Base-by-base conservation (phyloP, 306 rosid genomes). In the Acacia acuminata region DNA sequence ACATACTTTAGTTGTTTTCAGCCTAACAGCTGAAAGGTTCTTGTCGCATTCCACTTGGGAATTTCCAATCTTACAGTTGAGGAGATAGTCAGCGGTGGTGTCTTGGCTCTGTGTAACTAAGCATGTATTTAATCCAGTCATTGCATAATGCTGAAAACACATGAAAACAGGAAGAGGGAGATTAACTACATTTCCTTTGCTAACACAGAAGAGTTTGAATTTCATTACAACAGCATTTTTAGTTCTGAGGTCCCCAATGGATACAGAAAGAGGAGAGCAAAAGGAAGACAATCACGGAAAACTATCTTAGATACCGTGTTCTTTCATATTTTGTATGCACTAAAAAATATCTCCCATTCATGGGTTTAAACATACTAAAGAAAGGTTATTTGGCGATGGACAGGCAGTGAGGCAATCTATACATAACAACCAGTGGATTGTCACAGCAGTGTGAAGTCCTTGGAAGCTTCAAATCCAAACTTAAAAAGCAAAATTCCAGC, bases 21-120 rank as follows among this genome's bases (percentile, higher is more conserved):
- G 89, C 94, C 98, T 92, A 85, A 96, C 88, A 77, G 93, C 98
- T 4, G 97, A 92, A 79, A 93, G 98, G 87, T 96, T 93, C 80
- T 66, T 77, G 75, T 76, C 55, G 92, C 98, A 95, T 58, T 16
- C 25, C 10, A 89, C 84, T n/a, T 86, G 89, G 76, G 97, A 86
- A 78, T 81, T 86, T 88, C 99, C 97, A 77, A 95, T 95, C 85
- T 95, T 93, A 83, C 96, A 88, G 76, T 88, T 83, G 30, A 95
- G 91, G 76, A 93, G 94, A 82, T 84, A 89, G 82, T 95, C 98
- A 56, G 97, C 92, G 51, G 98, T 88, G 17, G 94, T 87, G 87
- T 95, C 98, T 89, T 95, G 99, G 71, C 86, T 77, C 71, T 95
- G 97, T 85, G 93, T 86, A 84, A 92, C 96, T 86, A 95, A 86